These are phyloP conservation scores for Xanthoconium separans DNA, from an alignment of 1,284 basidiomycete genomes.

Conservation along the genomic window DNA sequence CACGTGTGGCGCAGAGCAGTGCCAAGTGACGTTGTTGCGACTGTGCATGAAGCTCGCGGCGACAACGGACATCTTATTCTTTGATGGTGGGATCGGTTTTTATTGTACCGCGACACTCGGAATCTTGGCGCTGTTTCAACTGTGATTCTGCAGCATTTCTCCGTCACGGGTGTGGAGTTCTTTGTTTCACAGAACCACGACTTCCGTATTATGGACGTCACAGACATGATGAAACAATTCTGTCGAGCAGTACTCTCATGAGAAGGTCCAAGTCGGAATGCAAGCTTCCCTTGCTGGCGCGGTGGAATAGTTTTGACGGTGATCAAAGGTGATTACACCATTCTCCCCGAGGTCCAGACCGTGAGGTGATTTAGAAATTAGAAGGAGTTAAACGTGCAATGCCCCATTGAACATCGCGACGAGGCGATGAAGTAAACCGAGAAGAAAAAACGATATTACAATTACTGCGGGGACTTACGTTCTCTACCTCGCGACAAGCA, in stretches of 20 bases:
- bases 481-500: conserved; percentile 15
- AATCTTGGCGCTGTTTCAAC: conserved; percentile 2
- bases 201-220: not conserved
- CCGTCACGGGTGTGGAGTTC: not conserved
- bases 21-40: not conserved
- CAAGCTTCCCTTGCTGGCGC: not conserved
- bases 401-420: conserved; percentile 1
- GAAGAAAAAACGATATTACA: conserved; percentile 6
- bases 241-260: not conserved
- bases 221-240: not conserved
- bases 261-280: not conserved
- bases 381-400: not conserved
- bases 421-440: conserved; percentile 16
- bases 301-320: conserved; percentile 1
- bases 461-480: conserved; percentile 24
- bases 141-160: conserved; percentile 1
- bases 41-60: not conserved
- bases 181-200: no score
- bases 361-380: not conserved
- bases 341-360: not conserved
- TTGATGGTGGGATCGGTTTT: no score
- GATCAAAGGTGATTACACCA: conserved; percentile 14
- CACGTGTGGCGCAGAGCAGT: conserved; percentile 4
- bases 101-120: not conserved
- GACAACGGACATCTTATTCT: not conserved